Base-by-base conservation (phyloP, 768 basidiomycete species). In the Filobasidium floriforme region DNA sequence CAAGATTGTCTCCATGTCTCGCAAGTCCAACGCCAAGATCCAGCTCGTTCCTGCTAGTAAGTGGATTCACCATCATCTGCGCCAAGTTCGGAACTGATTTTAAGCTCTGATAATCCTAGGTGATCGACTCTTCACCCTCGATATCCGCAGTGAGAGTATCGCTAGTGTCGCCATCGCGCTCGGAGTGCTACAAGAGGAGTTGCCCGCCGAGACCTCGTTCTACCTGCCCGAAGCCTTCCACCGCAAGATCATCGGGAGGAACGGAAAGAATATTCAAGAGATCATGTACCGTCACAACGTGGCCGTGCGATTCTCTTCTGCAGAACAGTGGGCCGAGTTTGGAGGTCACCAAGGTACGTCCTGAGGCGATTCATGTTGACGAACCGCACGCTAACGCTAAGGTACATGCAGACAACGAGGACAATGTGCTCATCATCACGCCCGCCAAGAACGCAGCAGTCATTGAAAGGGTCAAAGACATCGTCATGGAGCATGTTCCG, bases 261-360 rank as follows among this genome's bases (percentile, higher is more conserved):
- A 92, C 41, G 94, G 94, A 32, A 87, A 92, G 74, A 98, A 92
- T 79, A 97, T 99, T 67, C 94, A 98, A 79, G 86, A 92, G 66
- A 98, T 99, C 80, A 99, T 99, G 94, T 97, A 97, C 82, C 92
- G 94, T 77, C 96, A 89, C 71, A 94, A 94, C n/a, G 94, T 97
- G 24, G 98, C 97, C 80, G 94, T 99, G 79, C 98, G 98, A 80
- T 99, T 98, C 74, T 91, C 90, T 26, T 98, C 97, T 77, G 91
- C 91, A 12, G 94, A 98, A 72, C 94, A 98, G 77, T 96, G 93
- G 79, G 92, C 92, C 43, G 86, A 88, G 14, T 83, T 93, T 69
- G 94, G 94, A 29, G 94, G 93, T 51, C 59, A 60, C 59, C 43
- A 60, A 41, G 57, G 65, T 66, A 29, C 12, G 65, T 54, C n/a